These are phyloP conservation scores for Cladosporium sp. DNA, from an alignment of 2,329 filamentous ascomycete species.

Conservation along the genomic window DNA sequence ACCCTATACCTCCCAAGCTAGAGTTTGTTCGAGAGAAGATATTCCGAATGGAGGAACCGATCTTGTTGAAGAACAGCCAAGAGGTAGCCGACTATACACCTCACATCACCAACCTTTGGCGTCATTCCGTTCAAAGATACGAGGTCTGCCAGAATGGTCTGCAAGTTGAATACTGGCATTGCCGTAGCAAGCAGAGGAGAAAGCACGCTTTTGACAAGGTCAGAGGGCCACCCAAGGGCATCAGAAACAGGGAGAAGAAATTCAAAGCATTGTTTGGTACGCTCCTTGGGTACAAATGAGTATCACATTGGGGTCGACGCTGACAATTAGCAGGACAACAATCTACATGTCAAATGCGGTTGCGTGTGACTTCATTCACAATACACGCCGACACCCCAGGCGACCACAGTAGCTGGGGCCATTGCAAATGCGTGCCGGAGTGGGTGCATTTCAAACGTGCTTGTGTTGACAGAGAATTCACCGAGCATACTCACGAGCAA, in stretches of 20 bases:
- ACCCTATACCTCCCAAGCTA: conserved; percentile 20
- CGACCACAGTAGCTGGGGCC: conserved; percentile 15
- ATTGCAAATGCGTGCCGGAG: conserved; percentile 23
- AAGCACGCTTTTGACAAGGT: conserved; percentile 1
- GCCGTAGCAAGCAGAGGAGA: conserved; percentile 15
- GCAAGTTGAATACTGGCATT: conserved; percentile 20
- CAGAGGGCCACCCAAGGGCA: conserved; percentile 13
- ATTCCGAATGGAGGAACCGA: conserved; percentile 18
- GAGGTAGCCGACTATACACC: conserved; percentile 24
- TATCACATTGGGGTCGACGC: too few relatives aligned
- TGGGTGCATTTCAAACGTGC: conserved; percentile 20
- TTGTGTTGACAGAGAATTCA: conserved; percentile 2
- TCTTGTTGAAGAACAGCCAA: conserved; percentile 21
- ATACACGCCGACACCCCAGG: conserved; percentile 18
- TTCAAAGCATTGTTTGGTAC: neutral
- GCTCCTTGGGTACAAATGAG: too few relatives aligned
- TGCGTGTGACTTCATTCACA: conserved; percentile 19
- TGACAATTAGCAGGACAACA: too few relatives aligned
- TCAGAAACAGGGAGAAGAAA: conserved; percentile 8
- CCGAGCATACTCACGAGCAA: conserved; percentile 19
- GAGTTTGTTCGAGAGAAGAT: conserved; percentile 22
- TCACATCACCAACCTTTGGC: conserved; percentile 23
- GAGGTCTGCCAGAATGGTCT: conserved; percentile 10
- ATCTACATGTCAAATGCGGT: conserved; percentile 16
- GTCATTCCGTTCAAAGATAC: conserved; percentile 13